Base-by-base conservation (phyloP, 139 green algal genomes). In the Pleodorina starrii region DNA sequence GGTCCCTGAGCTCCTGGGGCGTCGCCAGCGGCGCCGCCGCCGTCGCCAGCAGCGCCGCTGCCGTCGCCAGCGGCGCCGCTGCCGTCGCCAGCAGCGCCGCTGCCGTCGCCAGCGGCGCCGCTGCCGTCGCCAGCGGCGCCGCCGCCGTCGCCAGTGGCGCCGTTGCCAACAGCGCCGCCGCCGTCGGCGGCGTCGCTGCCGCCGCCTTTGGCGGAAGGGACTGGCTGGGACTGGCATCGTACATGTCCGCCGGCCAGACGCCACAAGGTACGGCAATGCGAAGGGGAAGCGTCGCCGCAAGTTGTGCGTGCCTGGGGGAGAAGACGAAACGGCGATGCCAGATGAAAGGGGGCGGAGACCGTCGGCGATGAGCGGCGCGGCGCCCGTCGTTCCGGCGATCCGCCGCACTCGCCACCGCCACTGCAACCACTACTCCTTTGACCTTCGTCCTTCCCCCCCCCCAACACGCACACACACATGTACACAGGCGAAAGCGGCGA, bases 201-300 rank as follows among this genome's bases (percentile, higher is more conserved):
- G 42, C 21, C 27, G 72, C 29, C 2, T 5, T 46, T 32, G 14
- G 72, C 17, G 42, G 42, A 40, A 35, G 14, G 9, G 72, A 80
- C 72, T 80, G 72, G 72, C 43, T 80, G 42, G 72, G 72, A 0
- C 42, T 80, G 12, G 25, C 40, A 40, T 80, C 72, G 12, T 80
- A 80, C 72, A 43, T 80, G 25, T 48, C 68, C 25, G 5, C 68
- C 38, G 68, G 35, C 19, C 68, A 76, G 68, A 25, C 68, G 6
- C 36, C 68, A 19, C 36, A 44, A 32, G 68, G 68, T 46, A 76
- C n/a, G 68, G 1, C 5, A 46, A 10, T 7, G 3, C 16, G 36
- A 6, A 35, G 12, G 48, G 48, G 48, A 10, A 10, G 48, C 48
- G 48, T 57, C 48, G 48, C 48, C 10, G 48, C 48, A 57, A 57